Conservation (phyloP, 768 basidiomycete species). For the Mycena albidolilacea region DNA sequence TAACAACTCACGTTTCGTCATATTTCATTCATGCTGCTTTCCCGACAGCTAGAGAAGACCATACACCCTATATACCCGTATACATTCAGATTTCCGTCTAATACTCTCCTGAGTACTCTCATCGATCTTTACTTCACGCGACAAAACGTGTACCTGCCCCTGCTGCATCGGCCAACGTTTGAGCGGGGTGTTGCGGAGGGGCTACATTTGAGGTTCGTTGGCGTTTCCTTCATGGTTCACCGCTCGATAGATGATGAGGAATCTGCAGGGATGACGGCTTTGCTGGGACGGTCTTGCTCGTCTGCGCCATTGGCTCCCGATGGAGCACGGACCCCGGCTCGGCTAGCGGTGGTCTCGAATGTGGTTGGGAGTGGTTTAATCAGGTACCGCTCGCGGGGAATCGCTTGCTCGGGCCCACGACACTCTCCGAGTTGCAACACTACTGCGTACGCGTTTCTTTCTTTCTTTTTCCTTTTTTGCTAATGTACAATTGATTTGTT, state of each 20-base stretch:
- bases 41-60: conserved; percentile 15
- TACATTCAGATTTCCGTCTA: conserved; percentile 58
- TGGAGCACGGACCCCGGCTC: conserved; percentile 65
- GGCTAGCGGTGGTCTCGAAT: conserved; percentile 48
- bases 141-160: conserved; percentile 71
- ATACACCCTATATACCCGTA: conserved; percentile 41
- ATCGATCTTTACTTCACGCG: conserved; percentile 77
- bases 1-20: not conserved
- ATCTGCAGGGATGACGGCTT: conserved; percentile 60
- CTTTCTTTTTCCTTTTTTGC: not conserved
- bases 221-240: not conserved
- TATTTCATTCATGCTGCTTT: not conserved
- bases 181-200: conserved; percentile 63
- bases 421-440: conserved; percentile 81
- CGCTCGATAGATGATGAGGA: not conserved
- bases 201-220: conserved; percentile 56
- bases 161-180: conserved; percentile 83
- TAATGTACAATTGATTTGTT: conserved; percentile 24
- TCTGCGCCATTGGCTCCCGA: conserved; percentile 80
- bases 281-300: conserved; percentile 71
- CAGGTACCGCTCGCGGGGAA: conserved; percentile 78
- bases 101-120: conserved; percentile 63
- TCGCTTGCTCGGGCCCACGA: conserved; percentile 72
- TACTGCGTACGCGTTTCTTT: conserved; percentile 60
- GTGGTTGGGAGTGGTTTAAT: conserved; percentile 78